phyloP scores from a whole-genome alignment of 768 basidiomycete species.

The Mycena maculata region DNA sequence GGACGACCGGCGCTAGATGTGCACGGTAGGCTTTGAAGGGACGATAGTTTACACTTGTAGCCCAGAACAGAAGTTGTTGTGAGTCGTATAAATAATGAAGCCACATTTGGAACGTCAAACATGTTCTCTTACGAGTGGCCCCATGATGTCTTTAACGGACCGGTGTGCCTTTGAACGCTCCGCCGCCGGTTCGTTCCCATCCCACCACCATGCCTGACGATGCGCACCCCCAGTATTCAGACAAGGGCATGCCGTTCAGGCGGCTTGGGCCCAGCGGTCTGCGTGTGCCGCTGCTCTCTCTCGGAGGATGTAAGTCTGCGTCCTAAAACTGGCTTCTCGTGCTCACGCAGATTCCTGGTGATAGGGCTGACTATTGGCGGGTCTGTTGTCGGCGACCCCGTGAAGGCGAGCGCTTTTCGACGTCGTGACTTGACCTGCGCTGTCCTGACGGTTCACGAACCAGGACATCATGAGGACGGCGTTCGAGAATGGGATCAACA shows the following conservation, averaged over 20 bases:
- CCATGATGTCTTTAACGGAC: no score
- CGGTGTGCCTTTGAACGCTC: neutral
- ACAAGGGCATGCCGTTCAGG: conserved; percentile 28
- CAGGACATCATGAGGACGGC: conserved; percentile 85
- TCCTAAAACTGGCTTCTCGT: no score
- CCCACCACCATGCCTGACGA: conserved; percentile 10
- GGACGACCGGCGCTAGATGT: conserved; percentile 38
- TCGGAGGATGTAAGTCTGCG: conserved; percentile 29
- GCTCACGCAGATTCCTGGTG: neutral
- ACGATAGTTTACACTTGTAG: no score
- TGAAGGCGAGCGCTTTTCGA: conserved; percentile 55
- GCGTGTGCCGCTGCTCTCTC: conserved; percentile 30
- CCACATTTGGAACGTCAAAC: no score
- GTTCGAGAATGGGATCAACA: conserved; percentile 81
- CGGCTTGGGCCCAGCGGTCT: conserved; percentile 29
- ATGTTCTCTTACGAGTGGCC: no score
- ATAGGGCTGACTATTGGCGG: conserved; percentile 33
- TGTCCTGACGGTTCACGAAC: no score
- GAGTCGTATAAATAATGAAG: no score
- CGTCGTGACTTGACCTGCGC: no score
- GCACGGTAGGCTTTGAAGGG: conserved; percentile 35
- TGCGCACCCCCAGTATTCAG: conserved; percentile 8
- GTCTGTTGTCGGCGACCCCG: conserved; percentile 66
- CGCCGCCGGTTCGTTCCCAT: neutral
- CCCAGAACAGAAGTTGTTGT: no score